Percentiles rank a stretch among this genome's conserved stretches.
Evolutionary conservation across 441 rosid species (phyloP).

Genomic region (Brassica balearica): DNA sequence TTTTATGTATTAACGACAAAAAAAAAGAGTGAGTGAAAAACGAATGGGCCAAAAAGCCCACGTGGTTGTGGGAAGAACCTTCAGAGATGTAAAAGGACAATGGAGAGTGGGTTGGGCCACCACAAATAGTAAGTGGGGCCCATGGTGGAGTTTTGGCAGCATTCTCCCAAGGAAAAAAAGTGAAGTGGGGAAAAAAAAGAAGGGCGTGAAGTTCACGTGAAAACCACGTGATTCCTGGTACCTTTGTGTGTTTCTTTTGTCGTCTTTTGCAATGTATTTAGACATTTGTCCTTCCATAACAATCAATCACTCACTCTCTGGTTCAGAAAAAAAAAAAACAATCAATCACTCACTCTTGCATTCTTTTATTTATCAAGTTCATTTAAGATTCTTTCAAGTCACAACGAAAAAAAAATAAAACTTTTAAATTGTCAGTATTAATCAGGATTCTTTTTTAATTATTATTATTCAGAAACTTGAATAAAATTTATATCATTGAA

Average conservation of each 20-base stretch:
- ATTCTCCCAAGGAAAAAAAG: slow-evolving; percentile 12
- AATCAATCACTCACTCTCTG: slow-evolving; percentile 24
- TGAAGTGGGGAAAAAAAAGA: slow-evolving; percentile 7
- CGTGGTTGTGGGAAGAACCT: slow-evolving; percentile 26
- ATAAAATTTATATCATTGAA: too few relatives aligned
- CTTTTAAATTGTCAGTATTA: too few relatives aligned
- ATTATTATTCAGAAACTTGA: too few relatives aligned
- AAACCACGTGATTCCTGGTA: slow-evolving; percentile 32
- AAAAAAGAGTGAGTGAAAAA: background rate
- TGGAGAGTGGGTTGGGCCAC: slow-evolving; percentile 35
- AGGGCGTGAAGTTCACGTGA: slow-evolving; percentile 42
- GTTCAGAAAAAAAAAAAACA: background rate
- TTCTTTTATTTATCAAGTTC: background rate
- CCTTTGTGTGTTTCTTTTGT: slow-evolving; percentile 29
- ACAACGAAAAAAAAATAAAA: background rate
- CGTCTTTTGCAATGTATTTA: background rate
- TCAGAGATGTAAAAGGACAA: slow-evolving; percentile 22
- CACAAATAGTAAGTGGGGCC: slow-evolving; percentile 26
- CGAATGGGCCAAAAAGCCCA: slow-evolving; percentile 41
- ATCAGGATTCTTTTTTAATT: too few relatives aligned
- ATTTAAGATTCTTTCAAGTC: background rate
- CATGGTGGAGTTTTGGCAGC: slow-evolving; percentile 17
- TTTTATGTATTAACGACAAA: background rate
- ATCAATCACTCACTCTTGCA: slow-evolving; percentile 29
- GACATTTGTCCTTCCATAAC: slow-evolving; percentile 34